Evolutionary conservation across 1,284 basidiomycete genomes (phyloP).

Genomic region (Austroboletus rostrupii): DNA sequence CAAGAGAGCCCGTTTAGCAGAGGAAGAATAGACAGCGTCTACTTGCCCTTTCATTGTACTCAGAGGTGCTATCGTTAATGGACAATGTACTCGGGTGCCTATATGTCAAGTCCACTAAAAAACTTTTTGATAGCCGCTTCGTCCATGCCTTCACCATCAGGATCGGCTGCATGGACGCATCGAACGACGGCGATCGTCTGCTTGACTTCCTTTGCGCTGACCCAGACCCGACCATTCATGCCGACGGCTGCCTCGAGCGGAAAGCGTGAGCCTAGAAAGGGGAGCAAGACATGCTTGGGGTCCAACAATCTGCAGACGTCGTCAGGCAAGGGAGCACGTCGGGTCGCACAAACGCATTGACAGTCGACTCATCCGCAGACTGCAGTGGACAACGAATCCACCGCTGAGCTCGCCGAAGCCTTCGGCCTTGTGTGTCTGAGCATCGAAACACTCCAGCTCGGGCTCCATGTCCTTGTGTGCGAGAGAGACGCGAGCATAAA

Average conservation of each 20-base stretch:
- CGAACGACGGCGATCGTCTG: slow-evolving; percentile 65
- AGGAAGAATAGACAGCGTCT: slow-evolving; percentile 44
- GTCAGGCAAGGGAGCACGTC: slow-evolving; percentile 11
- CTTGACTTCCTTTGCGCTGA: slow-evolving; percentile 63
- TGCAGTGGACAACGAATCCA: slow-evolving; percentile 73
- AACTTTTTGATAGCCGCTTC: slow-evolving; percentile 50
- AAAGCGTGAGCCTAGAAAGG: slow-evolving; percentile 67
- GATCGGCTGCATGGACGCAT: slow-evolving; percentile 72
- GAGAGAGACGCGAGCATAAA: slow-evolving; percentile 80
- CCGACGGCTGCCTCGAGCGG: slow-evolving; percentile 78
- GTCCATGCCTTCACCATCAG: slow-evolving; percentile 58
- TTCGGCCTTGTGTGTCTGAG: slow-evolving; percentile 77
- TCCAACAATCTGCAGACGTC: slow-evolving; percentile 60
- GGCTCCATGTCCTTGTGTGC: slow-evolving; percentile 90
- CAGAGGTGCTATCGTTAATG: slow-evolving; percentile 3
- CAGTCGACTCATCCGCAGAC: slow-evolving; percentile 75
- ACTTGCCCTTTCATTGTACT: slow-evolving; percentile 6
- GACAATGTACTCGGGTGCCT: slow-evolving; percentile 12
- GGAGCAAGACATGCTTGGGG: slow-evolving; percentile 69
- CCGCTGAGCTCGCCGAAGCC: slow-evolving; percentile 82
- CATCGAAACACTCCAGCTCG: slow-evolving; percentile 84
- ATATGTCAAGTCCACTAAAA: slow-evolving; percentile 54
- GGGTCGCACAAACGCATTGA: slow-evolving; percentile 37
- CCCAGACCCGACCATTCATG: slow-evolving; percentile 80
- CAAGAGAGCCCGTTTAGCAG: slow-evolving; percentile 57